phyloP scores from a whole-genome alignment of 345 rosid genomes.

The Erodium maritimum region DNA sequence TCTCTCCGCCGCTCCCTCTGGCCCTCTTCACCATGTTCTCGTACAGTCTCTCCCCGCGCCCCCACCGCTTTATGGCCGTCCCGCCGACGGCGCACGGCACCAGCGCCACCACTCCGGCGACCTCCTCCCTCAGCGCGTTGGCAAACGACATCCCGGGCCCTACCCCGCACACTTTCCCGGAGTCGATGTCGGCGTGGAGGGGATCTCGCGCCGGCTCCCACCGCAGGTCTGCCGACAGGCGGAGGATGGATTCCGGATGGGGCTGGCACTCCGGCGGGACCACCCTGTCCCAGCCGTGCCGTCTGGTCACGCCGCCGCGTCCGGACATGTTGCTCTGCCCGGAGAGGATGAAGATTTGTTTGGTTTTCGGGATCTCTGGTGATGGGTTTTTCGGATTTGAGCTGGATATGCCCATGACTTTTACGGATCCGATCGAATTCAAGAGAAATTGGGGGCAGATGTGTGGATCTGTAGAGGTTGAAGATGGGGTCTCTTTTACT shows the following conservation, averaged over 20 bases:
- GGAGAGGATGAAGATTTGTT: slow-evolving; percentile 66
- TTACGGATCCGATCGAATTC: neutral
- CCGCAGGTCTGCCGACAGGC: slow-evolving; percentile 42
- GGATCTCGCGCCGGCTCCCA: slow-evolving; percentile 75
- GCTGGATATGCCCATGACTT: neutral
- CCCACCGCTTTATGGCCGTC: slow-evolving; percentile 79
- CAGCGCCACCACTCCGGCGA: slow-evolving; percentile 16
- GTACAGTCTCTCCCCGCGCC: slow-evolving; percentile 52
- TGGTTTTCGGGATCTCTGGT: neutral
- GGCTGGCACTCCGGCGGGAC: slow-evolving; percentile 57
- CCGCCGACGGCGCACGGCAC: slow-evolving; percentile 92
- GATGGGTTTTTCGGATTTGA: neutral
- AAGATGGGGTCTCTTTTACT: too few species aligned
- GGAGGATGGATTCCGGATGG: slow-evolving; percentile 35
- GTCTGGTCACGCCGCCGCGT: slow-evolving; percentile 62
- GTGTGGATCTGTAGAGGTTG: too few species aligned
- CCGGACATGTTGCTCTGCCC: slow-evolving; percentile 98
- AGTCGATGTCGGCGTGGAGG: slow-evolving; percentile 72
- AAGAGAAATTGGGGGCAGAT: too few species aligned
- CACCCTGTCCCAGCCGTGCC: slow-evolving; percentile 54
- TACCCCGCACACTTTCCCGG: slow-evolving; percentile 52
- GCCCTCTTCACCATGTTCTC: slow-evolving; percentile 62
- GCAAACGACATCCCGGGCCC: slow-evolving; percentile 93
- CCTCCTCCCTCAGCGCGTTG: slow-evolving; percentile 27
- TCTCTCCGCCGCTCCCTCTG: slow-evolving; percentile 49